Evolutionary conservation across 257 asterid genomes (phyloP).

Genomic region (Nicotiana noctiflora): DNA sequence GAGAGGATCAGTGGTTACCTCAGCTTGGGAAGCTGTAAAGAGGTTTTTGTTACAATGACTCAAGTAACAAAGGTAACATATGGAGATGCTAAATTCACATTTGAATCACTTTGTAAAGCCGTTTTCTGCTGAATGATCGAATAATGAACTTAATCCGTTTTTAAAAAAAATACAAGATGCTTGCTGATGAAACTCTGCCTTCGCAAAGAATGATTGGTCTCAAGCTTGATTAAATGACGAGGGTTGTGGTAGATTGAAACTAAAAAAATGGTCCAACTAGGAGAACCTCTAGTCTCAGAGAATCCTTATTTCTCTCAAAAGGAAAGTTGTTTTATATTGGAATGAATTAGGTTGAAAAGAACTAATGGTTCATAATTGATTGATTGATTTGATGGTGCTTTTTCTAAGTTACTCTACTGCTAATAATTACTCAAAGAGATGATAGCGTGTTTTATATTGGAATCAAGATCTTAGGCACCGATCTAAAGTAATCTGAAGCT

Average conservation of each 20-base stretch:
- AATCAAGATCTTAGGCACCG: background rate
- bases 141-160: background rate
- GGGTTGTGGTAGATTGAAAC: background rate
- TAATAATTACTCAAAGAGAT: background rate
- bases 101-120: background rate
- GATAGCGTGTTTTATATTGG: background rate
- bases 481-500: background rate
- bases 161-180: background rate
- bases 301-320: background rate
- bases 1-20: slow-evolving; percentile 78
- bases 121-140: background rate
- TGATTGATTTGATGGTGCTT: background rate
- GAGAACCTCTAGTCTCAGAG: background rate
- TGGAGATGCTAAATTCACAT: background rate
- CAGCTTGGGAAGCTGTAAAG: slow-evolving; percentile 64
- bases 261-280: background rate
- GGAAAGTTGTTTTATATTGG: background rate
- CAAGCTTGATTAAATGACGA: background rate
- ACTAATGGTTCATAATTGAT: background rate
- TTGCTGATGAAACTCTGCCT: background rate
- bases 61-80: slow-evolving; percentile 67
- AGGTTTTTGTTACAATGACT: slow-evolving; percentile 63
- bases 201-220: background rate
- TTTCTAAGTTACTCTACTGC: background rate
- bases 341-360: background rate